These are phyloP conservation scores for Obelidium mucronatum DNA, from an alignment of 192 early-diverging fungal genomes.

Conservation along the genomic window DNA sequence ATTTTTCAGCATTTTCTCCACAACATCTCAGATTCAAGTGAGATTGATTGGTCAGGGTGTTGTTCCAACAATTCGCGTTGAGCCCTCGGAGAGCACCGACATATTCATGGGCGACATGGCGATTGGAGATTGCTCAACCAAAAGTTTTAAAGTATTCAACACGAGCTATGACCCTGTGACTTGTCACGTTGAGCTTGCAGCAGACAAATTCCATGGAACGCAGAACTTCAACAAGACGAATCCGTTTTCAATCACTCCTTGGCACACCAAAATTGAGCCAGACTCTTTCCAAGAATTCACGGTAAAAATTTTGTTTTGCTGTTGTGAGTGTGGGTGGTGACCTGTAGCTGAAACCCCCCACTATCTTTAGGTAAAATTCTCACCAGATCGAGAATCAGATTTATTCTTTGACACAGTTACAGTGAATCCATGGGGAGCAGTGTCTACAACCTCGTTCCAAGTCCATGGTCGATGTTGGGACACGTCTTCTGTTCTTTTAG, in stretches of 20 bases:
- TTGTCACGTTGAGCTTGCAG: constrained; percentile 28
- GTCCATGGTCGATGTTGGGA: constrained; percentile 57
- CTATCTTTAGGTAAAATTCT: constrained; percentile 36
- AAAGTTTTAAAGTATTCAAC: constrained; percentile 43
- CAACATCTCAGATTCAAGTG: constrained; percentile 23
- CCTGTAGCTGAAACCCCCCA: too few species aligned
- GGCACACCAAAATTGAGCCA: constrained; percentile 25
- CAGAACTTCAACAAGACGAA: constrained; percentile 28
- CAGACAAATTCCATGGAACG: neutral
- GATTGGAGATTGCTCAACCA: constrained; percentile 40
- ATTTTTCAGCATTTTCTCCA: constrained; percentile 3
- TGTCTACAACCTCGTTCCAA: constrained; percentile 6
- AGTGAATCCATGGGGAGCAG: constrained; percentile 27
- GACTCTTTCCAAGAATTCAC: constrained; percentile 37
- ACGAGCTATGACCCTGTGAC: constrained; percentile 10
- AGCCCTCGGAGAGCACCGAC: constrained; percentile 6
- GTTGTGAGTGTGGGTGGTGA: neutral
- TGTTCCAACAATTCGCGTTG: constrained; percentile 40
- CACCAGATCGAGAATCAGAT: constrained; percentile 47
- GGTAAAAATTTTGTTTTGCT: too few species aligned
- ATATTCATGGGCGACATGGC: constrained; percentile 45
- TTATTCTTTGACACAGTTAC: constrained; percentile 37
- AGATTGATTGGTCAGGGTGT: constrained; percentile 44
- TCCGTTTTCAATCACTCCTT: constrained; percentile 39
- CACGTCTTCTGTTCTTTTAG: constrained; percentile 42